Percentiles rank a stretch among this genome's conserved stretches.
These are phyloP conservation scores for Komagataella phaffii DNA, from an alignment of 805 yeast genomes.

Conservation along the genomic window DNA sequence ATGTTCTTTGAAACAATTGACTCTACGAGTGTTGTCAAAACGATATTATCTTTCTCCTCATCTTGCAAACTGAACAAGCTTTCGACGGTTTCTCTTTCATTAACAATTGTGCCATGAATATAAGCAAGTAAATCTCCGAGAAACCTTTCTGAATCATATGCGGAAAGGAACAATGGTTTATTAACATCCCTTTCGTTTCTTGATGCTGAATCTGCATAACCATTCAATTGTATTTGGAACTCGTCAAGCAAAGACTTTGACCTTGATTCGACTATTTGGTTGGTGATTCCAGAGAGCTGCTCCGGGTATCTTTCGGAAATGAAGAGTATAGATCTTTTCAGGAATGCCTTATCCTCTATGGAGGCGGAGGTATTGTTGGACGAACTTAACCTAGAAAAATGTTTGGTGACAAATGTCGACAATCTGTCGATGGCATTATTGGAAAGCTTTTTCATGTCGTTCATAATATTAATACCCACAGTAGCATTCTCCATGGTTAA, in stretches of 20 bases:
- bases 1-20: conserved; percentile 21
- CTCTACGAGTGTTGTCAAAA: conserved; percentile 22
- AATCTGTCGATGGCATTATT: conserved; percentile 42
- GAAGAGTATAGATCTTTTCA: conserved; percentile 18
- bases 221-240: conserved; percentile 43
- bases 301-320: conserved; percentile 24
- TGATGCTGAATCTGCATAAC: conserved; percentile 11
- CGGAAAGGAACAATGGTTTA: conserved; percentile 47
- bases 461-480: conserved; percentile 54
- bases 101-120: conserved; percentile 73
- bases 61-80: conserved; percentile 34
- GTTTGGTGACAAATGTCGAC: conserved; percentile 21
- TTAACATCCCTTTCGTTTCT: conserved; percentile 5
- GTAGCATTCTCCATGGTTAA: conserved; percentile 56
- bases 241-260: conserved; percentile 53
- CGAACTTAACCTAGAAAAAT: conserved; percentile 6
- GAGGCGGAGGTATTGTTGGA: conserved; percentile 3
- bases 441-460: conserved; percentile 36
- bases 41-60: conserved; percentile 3
- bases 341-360: conserved; percentile 8
- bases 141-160: conserved; percentile 72
- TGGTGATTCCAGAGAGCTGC: conserved; percentile 44
- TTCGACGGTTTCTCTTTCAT: conserved; percentile 68
- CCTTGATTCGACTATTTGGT: conserved; percentile 55
- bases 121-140: conserved; percentile 83